Evolutionary conservation across 2,329 filamentous ascomycete genomes (phyloP).

Genomic region (Penicillium sp.): DNA sequence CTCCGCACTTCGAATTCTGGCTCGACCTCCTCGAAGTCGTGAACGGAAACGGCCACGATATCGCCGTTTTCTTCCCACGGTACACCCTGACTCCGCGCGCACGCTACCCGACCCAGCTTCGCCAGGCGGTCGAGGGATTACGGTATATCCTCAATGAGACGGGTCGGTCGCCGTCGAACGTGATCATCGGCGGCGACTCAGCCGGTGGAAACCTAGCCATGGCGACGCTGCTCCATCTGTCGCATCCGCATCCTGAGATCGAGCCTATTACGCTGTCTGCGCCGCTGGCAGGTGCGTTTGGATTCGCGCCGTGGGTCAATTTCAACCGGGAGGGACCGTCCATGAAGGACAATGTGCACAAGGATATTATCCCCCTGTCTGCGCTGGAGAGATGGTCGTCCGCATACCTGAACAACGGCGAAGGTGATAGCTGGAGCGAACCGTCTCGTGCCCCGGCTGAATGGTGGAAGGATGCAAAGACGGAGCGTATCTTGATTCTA

Average conservation of each 20-base stretch:
- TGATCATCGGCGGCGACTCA: conserved; percentile 39
- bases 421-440: conserved; percentile 48
- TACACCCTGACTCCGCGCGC: conserved; percentile 49
- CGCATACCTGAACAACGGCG: conserved; percentile 41
- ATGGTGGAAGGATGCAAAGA: conserved; percentile 50
- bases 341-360: conserved; percentile 42
- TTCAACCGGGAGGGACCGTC: conserved; percentile 42
- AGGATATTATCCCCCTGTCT: conserved; percentile 44
- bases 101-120: conserved; percentile 38
- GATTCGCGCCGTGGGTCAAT: conserved; percentile 53
- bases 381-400: conserved; percentile 41
- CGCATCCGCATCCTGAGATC: conserved; percentile 52
- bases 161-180: conserved; percentile 27
- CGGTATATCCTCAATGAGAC: conserved; percentile 35
- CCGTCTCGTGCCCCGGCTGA: conserved; percentile 42
- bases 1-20: conserved; percentile 45
- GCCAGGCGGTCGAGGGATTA: conserved; percentile 35
- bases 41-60: conserved; percentile 37
- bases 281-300: conserved; percentile 43
- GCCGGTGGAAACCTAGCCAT: conserved; percentile 39
- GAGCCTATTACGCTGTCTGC: conserved; percentile 33
- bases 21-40: conserved; percentile 38
- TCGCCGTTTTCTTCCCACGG: conserved; percentile 47
- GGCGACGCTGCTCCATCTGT: conserved; percentile 31
- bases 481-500: conserved; percentile 48